Base-by-base conservation (phyloP, 176 grass and related monocot genomes). In the Phoenix dactylifera region DNA sequence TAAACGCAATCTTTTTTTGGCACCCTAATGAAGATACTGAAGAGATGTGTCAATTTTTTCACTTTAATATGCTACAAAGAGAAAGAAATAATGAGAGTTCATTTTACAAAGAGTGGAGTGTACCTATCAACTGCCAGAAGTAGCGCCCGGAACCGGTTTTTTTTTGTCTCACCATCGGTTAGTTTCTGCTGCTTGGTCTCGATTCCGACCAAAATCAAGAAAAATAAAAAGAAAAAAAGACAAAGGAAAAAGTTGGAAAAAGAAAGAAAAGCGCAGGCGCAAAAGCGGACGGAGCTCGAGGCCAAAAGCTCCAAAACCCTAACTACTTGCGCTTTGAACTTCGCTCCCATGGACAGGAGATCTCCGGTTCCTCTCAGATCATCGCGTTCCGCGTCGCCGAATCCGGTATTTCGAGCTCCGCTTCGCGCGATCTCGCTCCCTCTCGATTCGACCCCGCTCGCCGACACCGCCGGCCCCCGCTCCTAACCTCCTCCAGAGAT, bases 241-340 rank as follows among this genome's bases (percentile, higher is more conserved):
- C 10, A 3, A 52, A 26, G 32, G 57, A 62, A 30, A 30, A 50
- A 60, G 35, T 39, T 12, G 35, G 7, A 12, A 39, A 57, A 70
- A 16, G 23, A 51, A 6, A 51, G 3, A 49, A 51, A 6, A 51
- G 3, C 65, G 67, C 63, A 72, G 72, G 77, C 72, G 83, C 70
- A 71, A 78, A 78, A 86, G 71, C 72, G 69, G 82, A 70, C 71
- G 30, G 48, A 54, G 51, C 51, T 72, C 81, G 55, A 69, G 59
- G 50, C 50, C 64, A 52, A 67, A 16, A 30, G 25, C 23, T 35
- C 26, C 70, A 44, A 49, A 86, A 74, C 71, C 74, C 74, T 61
- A 86, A 5, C 22, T 4, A 16, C 3, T 2, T 9, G 18, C 23
- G 3, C 6, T 49, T 16, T 26, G 50, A 10, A 44, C 4, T 25